phyloP scores from a whole-genome alignment of 148 eudicot species.

The Rheum nobile region DNA sequence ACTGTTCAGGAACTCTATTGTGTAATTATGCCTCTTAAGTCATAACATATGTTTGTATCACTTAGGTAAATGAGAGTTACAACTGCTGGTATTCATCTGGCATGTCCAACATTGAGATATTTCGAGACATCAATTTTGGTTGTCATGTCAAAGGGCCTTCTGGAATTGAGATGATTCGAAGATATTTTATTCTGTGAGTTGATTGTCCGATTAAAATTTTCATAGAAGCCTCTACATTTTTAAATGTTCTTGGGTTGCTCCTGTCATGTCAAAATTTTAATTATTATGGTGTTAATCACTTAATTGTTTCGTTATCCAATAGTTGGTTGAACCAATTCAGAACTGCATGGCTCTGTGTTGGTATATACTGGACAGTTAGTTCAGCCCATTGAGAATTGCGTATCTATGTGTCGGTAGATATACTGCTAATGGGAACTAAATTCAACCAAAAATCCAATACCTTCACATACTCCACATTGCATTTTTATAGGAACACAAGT shows the following conservation, averaged over 20 bases:
- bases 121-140: constrained; percentile 51
- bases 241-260: neutral
- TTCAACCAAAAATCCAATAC: neutral
- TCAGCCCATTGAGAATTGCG: neutral
- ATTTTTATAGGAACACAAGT: neutral
- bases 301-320: neutral
- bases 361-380: neutral
- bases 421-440: neutral
- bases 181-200: constrained; percentile 77
- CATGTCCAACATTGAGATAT: constrained; percentile 61
- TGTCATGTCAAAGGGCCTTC: constrained; percentile 79
- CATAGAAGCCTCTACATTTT: neutral
- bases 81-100: constrained; percentile 94
- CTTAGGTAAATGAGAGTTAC: constrained; percentile 86
- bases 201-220: constrained; percentile 3
- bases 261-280: neutral
- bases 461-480: neutral
- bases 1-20: constrained; percentile 3
- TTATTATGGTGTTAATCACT: neutral
- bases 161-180: constrained; percentile 64
- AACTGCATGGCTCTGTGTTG: neutral
- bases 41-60: neutral
- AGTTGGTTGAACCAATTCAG: neutral
- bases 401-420: neutral
- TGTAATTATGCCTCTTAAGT: neutral